A percentile compares a stretch with the other conserved stretches of the same genome.
Evolutionary conservation across 2,329 filamentous ascomycete species (phyloP).

Genomic region (Nemania diffusa): DNA sequence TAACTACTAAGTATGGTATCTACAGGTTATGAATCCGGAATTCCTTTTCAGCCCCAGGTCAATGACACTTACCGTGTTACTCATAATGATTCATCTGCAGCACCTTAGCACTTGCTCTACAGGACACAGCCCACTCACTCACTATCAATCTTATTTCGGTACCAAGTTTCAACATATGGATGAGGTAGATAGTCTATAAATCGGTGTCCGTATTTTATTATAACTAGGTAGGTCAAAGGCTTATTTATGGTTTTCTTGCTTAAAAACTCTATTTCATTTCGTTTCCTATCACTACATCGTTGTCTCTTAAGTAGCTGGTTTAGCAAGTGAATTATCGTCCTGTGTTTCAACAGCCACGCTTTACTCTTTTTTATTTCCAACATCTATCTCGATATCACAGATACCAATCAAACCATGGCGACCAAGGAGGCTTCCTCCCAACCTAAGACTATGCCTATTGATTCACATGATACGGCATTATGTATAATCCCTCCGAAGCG

Average conservation of each 20-base stretch:
- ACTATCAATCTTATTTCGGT: neutral
- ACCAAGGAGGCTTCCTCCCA: slow-evolving; percentile 15
- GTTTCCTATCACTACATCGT: neutral
- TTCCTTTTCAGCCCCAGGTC: neutral
- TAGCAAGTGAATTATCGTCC: neutral
- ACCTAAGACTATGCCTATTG: slow-evolving; percentile 22
- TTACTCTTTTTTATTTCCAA: neutral
- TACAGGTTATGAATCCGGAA: too few relatives aligned
- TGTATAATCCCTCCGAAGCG: slow-evolving; percentile 66
- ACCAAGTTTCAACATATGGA: neutral
- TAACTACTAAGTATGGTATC: too few relatives aligned
- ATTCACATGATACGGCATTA: slow-evolving; percentile 68
- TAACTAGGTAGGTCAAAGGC: neutral
- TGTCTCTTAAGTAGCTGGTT: neutral
- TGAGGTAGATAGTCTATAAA: slow-evolving; percentile 4
- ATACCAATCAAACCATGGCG: slow-evolving; percentile 37
- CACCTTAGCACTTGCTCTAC: neutral
- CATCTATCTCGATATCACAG: neutral
- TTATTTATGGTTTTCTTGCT: neutral
- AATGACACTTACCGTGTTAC: slow-evolving; percentile 21
- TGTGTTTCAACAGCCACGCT: neutral
- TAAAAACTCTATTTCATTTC: neutral
- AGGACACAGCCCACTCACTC: slow-evolving; percentile 8
- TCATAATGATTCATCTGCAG: slow-evolving; percentile 28
- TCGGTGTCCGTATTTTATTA: neutral